Base-by-base conservation (phyloP, 352 stramenopile species). In the Pythium brassicae region DNA sequence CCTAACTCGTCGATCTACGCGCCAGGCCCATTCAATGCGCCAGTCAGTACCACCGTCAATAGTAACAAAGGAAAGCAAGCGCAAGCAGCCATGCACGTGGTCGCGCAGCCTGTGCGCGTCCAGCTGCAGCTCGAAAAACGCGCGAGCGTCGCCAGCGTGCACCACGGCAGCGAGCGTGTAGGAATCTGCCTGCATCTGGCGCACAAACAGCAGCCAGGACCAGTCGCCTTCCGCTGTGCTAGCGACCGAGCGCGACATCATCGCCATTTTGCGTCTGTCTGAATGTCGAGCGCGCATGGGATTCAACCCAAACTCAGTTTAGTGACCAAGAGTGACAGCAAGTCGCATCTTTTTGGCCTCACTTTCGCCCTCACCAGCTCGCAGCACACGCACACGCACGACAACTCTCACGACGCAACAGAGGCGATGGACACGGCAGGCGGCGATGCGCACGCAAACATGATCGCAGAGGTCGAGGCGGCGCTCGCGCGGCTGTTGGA, bases 391-490 rank as follows among this genome's bases (percentile, higher is more conserved):
- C 23, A 14, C 9, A 20, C 9, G 8, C 14, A n/a, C 10, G 10
- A 44, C 20, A 25, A 44, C 22, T n/a, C 45, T 22, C 34, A 19
- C 46, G 42, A 61, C 47, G 55, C 48, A 27, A 57, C 27, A 11
- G 23, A 12, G 6, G 20, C 29, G 15, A 9, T 19, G 22, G 37
- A 12, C 19, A 44, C 49, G 34, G 23, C 26, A 32, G 26, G 19
- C 14, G 34, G 9, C 9, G 39, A 34, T 22, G 25, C 29, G 37
- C 56, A 56, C 56, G 39, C 42, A 19, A 43, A 32, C 22, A 60
- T 82, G 55, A 90, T 90, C 63, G 66, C 76, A 4, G 64, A 87
- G 46, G 76, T 91, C 44, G 81, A 91, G 47, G 69, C 55, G 20
- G 79, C 77, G 44, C 71, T 91, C 25, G 59, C 52, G 11, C 74